Evolutionary conservation across 2,329 filamentous ascomycete genomes (phyloP), one percentile per base, ranked within the genome.

Genomic region (Aureobasidium sp.): DNA sequence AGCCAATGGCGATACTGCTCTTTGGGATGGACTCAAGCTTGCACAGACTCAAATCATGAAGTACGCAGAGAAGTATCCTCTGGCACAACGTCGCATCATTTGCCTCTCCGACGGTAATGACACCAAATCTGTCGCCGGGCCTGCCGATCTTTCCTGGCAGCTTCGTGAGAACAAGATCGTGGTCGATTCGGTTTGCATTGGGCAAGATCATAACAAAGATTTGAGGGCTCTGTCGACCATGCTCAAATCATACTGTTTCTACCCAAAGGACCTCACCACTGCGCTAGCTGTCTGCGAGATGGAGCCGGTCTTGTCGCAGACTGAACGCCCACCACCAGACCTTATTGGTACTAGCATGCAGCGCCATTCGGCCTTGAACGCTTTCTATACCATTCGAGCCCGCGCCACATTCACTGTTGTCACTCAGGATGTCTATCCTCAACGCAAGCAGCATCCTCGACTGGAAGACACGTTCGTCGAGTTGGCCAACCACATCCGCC

Each of bases 251-350:
- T 77, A 75, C 61, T 71, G 69, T 17, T 76, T 76, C 66, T 65
- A 70, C 6, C 74, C 74, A 0, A 65, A 62, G 3, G 70, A 65
- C 13, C 61, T 76, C 1, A 71, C 72, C 46, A 69, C 73, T 42
- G 74, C 74, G 0, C 68, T 74, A 65, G 67, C 69, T 1, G 72
- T 75, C 13, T 74, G 72, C 51, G 74, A 76, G 64, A 62, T 76
- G 57, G 74, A 76, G 55, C 72, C 73, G 1, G 71, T 76, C 26
- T 67, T 76, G 0, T 71, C 68, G 6, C 63, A 69, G 7, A 64
- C 68, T 7, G 73, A 76, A 62, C 71, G 74, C 29, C 72, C 72
- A n/a, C 56, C 66, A 12, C 59, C 68, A 6, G n/a, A 39, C 20
- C 2, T 32, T 1, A 32, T 15, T 32, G n/a, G 23, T 34, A 17